phyloP scores from a whole-genome alignment of 495 filamentous ascomycete species.

The Neurospora sp. region DNA sequence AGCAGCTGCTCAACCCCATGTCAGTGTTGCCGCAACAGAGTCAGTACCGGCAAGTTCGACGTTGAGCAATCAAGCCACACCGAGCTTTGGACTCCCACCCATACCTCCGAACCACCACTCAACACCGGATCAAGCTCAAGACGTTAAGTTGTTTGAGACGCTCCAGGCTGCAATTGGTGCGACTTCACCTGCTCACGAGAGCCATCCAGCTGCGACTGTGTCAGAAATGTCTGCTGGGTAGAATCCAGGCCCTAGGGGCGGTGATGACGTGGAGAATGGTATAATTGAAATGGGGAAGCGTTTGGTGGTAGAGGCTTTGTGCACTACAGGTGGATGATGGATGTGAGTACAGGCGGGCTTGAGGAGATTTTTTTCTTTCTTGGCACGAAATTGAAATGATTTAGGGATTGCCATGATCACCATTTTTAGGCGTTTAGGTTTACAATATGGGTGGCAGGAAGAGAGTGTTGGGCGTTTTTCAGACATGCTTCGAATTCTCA shows the following conservation, averaged over 20 bases:
- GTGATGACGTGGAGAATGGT: not conserved
- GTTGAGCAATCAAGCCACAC: not conserved
- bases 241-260: not conserved
- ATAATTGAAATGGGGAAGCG: not conserved
- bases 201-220: not conserved
- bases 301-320: not conserved
- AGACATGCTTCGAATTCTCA: not conserved
- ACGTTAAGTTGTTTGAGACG: slow-evolving; percentile 13
- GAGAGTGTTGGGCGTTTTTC: not conserved
- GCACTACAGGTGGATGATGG: not conserved
- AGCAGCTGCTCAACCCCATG: not conserved
- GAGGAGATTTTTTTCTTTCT: not conserved
- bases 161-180: slow-evolving; percentile 16
- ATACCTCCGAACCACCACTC: slow-evolving; percentile 20
- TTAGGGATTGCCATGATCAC: not conserved
- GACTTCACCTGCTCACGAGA: slow-evolving; percentile 1
- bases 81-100: slow-evolving; percentile 4
- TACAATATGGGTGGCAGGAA: not conserved
- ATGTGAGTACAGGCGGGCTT: not conserved
- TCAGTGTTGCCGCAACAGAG: not conserved
- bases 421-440: not conserved
- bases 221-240: not conserved
- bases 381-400: not conserved
- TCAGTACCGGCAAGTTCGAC: not conserved
- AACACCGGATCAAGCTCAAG: slow-evolving; percentile 18